Conservation (phyloP, 2,329 filamentous ascomycete species). For the Daldinia eschscholtzii region DNA sequence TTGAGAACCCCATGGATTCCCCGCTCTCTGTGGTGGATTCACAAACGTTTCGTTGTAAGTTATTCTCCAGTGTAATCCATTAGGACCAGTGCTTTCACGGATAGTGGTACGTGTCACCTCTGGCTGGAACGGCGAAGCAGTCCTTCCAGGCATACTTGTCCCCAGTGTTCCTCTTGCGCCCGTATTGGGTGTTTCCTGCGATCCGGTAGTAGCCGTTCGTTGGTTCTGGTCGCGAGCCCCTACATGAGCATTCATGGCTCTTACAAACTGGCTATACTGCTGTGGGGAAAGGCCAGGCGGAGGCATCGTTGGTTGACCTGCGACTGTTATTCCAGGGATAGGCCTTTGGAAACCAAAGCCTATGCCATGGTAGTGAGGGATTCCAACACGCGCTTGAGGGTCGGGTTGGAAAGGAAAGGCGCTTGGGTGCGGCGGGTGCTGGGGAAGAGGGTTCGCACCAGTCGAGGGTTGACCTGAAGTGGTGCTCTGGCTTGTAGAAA, state of each 20-base stretch:
- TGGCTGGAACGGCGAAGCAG: conserved; percentile 52
- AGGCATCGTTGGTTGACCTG: conserved; percentile 22
- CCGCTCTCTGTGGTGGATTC: conserved; percentile 37
- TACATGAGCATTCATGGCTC: conserved; percentile 60
- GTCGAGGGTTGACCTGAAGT: conserved; percentile 39
- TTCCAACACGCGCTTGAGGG: conserved; percentile 36
- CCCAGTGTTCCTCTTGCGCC: conserved; percentile 47
- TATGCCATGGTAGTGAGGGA: conserved; percentile 39
- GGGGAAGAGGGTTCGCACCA: conserved; percentile 34
- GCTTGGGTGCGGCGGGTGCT: conserved; percentile 33
- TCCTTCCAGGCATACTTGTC: conserved; percentile 47
- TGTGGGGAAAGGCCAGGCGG: conserved; percentile 43
- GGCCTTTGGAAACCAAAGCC: conserved; percentile 43
- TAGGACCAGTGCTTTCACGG: conserved; percentile 63
- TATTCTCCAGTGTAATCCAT: conserved; percentile 66
- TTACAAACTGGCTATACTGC: conserved; percentile 43
- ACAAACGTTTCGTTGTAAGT: conserved; percentile 61
- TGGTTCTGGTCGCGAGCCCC: conserved; percentile 62
- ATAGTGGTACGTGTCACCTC: conserved; percentile 59
- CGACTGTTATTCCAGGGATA: conserved; percentile 17
- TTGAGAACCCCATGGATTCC: conserved; percentile 36
- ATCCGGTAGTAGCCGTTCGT: conserved; percentile 58
- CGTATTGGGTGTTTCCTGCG: conserved; percentile 51
- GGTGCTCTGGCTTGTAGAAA: not conserved
- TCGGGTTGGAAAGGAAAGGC: conserved; percentile 26